These are phyloP conservation scores for Gamsiella multidivaricata DNA, from an alignment of 192 early-diverging fungal species.

Conservation along the genomic window DNA sequence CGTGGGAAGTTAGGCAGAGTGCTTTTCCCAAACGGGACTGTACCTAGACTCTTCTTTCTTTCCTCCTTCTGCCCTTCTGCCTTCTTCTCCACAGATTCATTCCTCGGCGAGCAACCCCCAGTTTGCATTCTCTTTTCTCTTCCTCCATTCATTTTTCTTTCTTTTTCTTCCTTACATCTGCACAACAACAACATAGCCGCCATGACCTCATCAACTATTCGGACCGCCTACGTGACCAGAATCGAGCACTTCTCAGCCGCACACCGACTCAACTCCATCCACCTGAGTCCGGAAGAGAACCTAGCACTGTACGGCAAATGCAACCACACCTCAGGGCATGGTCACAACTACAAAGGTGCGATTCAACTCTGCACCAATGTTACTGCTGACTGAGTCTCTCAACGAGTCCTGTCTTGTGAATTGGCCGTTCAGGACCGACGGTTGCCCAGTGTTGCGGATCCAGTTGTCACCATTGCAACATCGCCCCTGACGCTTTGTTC, in stretches of 20 bases:
- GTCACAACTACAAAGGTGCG: slow-evolving; percentile 89
- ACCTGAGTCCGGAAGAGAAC: slow-evolving; percentile 81
- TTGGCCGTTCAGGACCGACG: neutral
- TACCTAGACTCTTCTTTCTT: too few relatives aligned
- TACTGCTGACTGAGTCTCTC: neutral
- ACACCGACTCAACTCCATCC: slow-evolving; percentile 84
- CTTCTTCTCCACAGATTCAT: too few relatives aligned
- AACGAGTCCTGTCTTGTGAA: too few relatives aligned
- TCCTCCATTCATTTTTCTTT: neutral
- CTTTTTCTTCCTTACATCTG: neutral
- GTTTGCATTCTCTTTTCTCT: neutral
- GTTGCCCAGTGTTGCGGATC: neutral
- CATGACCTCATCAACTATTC: slow-evolving; percentile 40
- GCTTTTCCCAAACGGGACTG: too few relatives aligned
- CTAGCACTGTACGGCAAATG: slow-evolving; percentile 86
- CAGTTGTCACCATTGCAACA: neutral
- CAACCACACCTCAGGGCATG: slow-evolving; percentile 85
- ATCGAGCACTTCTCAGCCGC: slow-evolving; percentile 89
- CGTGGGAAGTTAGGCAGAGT: too few relatives aligned
- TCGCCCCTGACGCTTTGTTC: neutral
- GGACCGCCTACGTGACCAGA: slow-evolving; percentile 78
- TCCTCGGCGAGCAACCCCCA: too few relatives aligned
- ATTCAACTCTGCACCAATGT: too few relatives aligned
- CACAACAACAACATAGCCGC: neutral
- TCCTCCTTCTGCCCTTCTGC: too few relatives aligned